Conservation (phyloP, 1,284 basidiomycete species). For the Ganoderma resinaceum region DNA sequence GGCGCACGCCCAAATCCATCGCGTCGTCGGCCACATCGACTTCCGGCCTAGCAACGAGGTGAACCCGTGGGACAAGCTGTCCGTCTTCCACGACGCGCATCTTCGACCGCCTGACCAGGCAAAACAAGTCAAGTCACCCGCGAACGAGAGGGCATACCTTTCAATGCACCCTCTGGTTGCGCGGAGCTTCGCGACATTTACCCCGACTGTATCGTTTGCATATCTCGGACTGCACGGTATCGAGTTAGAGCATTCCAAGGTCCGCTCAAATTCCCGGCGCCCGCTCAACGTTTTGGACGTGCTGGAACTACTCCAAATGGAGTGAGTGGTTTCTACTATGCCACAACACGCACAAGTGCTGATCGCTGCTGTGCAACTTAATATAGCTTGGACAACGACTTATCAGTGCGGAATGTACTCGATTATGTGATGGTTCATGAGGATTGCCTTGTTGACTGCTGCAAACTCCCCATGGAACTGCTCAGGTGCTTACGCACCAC, state of each 20-base stretch:
- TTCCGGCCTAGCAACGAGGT: neutral
- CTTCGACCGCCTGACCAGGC: neutral
- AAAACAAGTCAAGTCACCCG: neutral
- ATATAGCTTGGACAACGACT: slow-evolving; percentile 1
- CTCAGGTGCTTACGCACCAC: neutral
- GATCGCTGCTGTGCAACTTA: no score
- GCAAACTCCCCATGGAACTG: neutral
- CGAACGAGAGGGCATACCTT: neutral
- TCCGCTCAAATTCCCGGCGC: neutral
- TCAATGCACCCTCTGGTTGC: slow-evolving; percentile 1
- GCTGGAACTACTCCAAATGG: neutral
- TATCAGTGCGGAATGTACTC: neutral
- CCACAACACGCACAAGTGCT: neutral
- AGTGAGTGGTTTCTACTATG: neutral
- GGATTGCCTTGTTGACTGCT: neutral
- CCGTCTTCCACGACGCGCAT: neutral
- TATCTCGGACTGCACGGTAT: neutral
- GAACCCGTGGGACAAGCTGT: neutral
- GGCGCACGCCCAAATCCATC: neutral
- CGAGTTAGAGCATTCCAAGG: neutral
- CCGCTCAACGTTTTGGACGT: slow-evolving; percentile 7
- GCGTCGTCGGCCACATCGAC: neutral
- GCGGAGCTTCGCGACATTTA: slow-evolving; percentile 14
- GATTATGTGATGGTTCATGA: neutral
- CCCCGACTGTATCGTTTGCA: neutral